A percentile compares a stretch with the other conserved stretches of the same genome.
Evolutionary conservation across 495 filamentous ascomycete species (phyloP).

Genomic region (Immersiella caudata): DNA sequence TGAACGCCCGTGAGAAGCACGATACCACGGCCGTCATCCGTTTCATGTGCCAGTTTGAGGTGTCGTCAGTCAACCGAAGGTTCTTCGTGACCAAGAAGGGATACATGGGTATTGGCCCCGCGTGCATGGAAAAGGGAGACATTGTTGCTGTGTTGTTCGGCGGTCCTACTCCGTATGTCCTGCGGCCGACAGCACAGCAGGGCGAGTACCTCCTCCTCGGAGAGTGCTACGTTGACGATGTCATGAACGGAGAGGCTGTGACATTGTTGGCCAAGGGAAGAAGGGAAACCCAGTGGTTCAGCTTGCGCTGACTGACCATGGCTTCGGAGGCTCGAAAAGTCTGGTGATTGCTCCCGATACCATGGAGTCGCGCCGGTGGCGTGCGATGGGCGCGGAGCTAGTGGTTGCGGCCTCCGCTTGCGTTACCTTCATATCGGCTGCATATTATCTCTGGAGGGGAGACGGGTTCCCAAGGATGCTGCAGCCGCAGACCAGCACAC

Average conservation of each 20-base stretch:
- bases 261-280: background rate
- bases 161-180: conserved; percentile 3
- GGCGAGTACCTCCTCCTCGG: background rate
- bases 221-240: conserved; percentile 2
- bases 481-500: too few species aligned
- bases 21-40: conserved; percentile 1
- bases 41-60: conserved; percentile 7
- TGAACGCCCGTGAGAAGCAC: background rate
- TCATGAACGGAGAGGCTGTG: background rate
- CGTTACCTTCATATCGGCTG: too few species aligned
- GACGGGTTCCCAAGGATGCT: too few species aligned
- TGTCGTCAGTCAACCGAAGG: background rate
- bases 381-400: too few species aligned
- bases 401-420: too few species aligned
- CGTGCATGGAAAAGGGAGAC: background rate
- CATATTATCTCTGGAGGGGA: too few species aligned
- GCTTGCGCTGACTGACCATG: background rate
- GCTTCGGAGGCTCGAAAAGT: too few species aligned
- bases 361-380: too few species aligned
- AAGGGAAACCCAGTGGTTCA: background rate
- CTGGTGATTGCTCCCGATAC: too few species aligned
- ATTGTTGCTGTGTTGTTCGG: conserved; percentile 2
- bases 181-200: background rate
- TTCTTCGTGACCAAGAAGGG: conserved; percentile 13
- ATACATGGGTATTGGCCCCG: conserved; percentile 1